A percentile compares a stretch with the other conserved stretches of the same genome.
Evolutionary conservation across 192 early-diverging fungal species (phyloP).

Genomic region (Coemansia sp.): DNA sequence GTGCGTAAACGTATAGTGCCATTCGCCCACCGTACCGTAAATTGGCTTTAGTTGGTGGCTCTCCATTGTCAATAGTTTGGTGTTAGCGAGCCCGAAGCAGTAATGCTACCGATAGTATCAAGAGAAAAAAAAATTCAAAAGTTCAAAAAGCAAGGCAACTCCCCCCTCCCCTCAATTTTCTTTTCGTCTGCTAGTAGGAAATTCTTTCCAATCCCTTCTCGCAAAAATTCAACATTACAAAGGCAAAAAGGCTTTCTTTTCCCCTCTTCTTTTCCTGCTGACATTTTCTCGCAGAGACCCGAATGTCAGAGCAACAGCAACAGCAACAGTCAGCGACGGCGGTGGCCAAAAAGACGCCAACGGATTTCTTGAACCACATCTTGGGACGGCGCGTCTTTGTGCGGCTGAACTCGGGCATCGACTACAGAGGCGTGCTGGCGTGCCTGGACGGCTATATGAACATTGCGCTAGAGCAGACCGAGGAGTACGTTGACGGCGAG

Average conservation of each 20-base stretch:
- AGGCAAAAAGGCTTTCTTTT: not conserved
- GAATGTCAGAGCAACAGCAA: constrained; percentile 15
- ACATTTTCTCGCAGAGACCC: not conserved
- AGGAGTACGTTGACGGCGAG: constrained; percentile 94
- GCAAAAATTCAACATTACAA: not conserved
- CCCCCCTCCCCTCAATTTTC: too few species aligned
- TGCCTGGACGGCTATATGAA: constrained; percentile 98
- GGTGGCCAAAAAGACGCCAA: constrained; percentile 62
- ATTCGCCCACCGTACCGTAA: constrained; percentile 21
- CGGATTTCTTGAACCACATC: constrained; percentile 85
- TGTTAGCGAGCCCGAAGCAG: not conserved
- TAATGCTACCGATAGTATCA: not conserved
- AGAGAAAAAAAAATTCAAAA: not conserved
- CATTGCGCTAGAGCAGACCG: constrained; percentile 93
- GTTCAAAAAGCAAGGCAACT: not conserved
- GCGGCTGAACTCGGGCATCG: constrained; percentile 92
- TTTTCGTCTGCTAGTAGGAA: too few species aligned
- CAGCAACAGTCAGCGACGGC: constrained; percentile 5
- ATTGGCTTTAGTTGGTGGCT: constrained; percentile 31
- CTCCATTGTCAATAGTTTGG: constrained; percentile 26
- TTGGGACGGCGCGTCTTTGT: constrained; percentile 86
- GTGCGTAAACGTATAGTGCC: not conserved
- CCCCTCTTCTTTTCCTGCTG: not conserved
- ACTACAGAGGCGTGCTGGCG: constrained; percentile 88
- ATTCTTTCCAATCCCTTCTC: not conserved